Conservation (phyloP, 2,329 filamentous ascomycete species). For the Pyrenophora seminiperda region DNA sequence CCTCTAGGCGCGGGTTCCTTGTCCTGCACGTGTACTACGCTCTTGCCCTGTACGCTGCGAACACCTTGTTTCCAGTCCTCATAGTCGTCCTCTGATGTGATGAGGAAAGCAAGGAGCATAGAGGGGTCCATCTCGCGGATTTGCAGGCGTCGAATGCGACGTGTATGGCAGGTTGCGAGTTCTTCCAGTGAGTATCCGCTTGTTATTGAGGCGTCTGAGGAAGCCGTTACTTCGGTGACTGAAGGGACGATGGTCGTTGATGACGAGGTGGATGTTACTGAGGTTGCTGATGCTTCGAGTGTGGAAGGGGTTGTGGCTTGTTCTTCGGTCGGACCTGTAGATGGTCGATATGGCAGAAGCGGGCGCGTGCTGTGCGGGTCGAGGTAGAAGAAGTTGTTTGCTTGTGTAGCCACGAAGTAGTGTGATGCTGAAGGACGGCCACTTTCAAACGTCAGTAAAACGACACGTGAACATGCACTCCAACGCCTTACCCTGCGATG, state of each 20-base stretch:
- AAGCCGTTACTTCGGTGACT: not conserved
- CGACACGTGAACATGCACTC: not conserved
- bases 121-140: conserved; percentile 95
- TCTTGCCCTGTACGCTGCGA: conserved; percentile 72
- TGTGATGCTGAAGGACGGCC: conserved; percentile 90
- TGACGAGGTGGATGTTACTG: conserved; percentile 20
- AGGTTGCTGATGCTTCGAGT: conserved; percentile 19
- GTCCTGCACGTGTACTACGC: conserved; percentile 83
- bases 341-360: conserved; percentile 65
- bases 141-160: conserved; percentile 79
- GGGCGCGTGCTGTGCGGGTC: conserved; percentile 88
- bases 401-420: conserved; percentile 75
- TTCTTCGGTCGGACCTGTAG: conserved; percentile 2
- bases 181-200: conserved; percentile 72
- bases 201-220: not conserved
- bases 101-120: conserved; percentile 94
- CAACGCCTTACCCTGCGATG: conserved; percentile 77
- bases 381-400: conserved; percentile 86
- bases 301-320: not conserved
- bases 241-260: conserved; percentile 32
- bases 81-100: conserved; percentile 83
- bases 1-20: conserved; percentile 62
- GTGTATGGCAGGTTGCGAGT: conserved; percentile 82
- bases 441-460: conserved; percentile 53
- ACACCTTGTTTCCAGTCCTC: conserved; percentile 78